These are phyloP conservation scores for Phytophthora rubi DNA, from an alignment of 352 stramenopile genomes.

Conservation along the genomic window DNA sequence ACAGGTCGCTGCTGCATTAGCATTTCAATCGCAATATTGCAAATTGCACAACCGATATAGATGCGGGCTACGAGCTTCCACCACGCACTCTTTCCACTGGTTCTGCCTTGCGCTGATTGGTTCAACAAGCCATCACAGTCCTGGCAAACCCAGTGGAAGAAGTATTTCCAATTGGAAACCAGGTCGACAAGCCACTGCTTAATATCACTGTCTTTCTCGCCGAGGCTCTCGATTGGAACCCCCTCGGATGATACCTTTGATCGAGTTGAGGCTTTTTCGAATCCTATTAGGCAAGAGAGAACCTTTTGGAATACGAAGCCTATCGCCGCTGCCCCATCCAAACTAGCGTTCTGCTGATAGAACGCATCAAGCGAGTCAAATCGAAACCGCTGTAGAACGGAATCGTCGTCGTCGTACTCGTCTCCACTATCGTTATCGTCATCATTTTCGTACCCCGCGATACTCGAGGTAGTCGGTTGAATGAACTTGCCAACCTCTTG, in stretches of 20 bases:
- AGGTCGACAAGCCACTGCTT: slow-evolving; percentile 51
- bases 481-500: slow-evolving; percentile 55
- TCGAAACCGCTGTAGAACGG: slow-evolving; percentile 35
- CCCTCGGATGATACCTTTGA: slow-evolving; percentile 35
- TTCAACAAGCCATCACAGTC: slow-evolving; percentile 32
- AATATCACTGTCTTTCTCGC: slow-evolving; percentile 32
- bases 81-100: slow-evolving; percentile 32
- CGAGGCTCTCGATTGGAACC: slow-evolving; percentile 23
- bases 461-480: slow-evolving; percentile 19
- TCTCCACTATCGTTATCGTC: slow-evolving; percentile 32
- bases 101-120: slow-evolving; percentile 10
- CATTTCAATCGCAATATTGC: slow-evolving; percentile 52
- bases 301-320: slow-evolving; percentile 56
- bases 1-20: slow-evolving; percentile 15
- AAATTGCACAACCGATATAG: slow-evolving; percentile 58
- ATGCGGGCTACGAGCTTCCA: slow-evolving; percentile 57
- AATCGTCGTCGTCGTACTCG: slow-evolving; percentile 36
- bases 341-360: slow-evolving; percentile 58
- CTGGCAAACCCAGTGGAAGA: slow-evolving; percentile 66
- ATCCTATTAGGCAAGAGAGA: slow-evolving; percentile 53
- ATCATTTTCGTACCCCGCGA: slow-evolving; percentile 16
- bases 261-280: slow-evolving; percentile 36
- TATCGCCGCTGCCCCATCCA: slow-evolving; percentile 48
- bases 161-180: slow-evolving; percentile 59
- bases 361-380: slow-evolving; percentile 50